Evolutionary conservation across 2,329 filamentous ascomycete species (phyloP).

Genomic region (Metarhizium brunneum): DNA sequence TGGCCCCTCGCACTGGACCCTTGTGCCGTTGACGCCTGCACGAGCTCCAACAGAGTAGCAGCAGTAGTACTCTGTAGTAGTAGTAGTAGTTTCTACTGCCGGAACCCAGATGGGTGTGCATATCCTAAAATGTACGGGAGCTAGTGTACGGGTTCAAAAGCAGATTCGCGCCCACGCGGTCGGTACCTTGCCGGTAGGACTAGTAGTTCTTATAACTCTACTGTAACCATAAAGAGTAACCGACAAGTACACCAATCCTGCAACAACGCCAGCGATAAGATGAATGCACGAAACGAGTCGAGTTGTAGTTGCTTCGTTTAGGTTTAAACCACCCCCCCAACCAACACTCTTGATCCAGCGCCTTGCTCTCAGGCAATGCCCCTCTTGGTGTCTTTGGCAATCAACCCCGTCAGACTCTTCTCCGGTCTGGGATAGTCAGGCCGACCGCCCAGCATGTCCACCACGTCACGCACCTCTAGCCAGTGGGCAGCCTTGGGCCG

Average conservation of each 20-base stretch:
- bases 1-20: too few relatives aligned
- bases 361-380: slow-evolving; percentile 24
- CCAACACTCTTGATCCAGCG: neutral
- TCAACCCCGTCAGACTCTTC: slow-evolving; percentile 37
- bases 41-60: too few relatives aligned
- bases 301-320: neutral
- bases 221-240: neutral
- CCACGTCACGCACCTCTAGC: slow-evolving; percentile 68
- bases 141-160: too few relatives aligned
- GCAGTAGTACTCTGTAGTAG: too few relatives aligned
- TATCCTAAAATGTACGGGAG: too few relatives aligned
- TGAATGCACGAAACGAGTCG: neutral
- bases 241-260: neutral
- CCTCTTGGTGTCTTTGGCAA: slow-evolving; percentile 53
- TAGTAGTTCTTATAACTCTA: neutral
- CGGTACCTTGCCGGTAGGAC: too few relatives aligned
- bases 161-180: too few relatives aligned
- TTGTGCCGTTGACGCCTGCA: too few relatives aligned
- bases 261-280: neutral
- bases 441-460: slow-evolving; percentile 76
- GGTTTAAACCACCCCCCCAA: neutral
- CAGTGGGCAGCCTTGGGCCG: slow-evolving; percentile 80
- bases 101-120: too few relatives aligned
- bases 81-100: too few relatives aligned
- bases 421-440: slow-evolving; percentile 43